Conservation (phyloP, 495 filamentous ascomycete genomes). For the Lasiosphaeria ovina region DNA sequence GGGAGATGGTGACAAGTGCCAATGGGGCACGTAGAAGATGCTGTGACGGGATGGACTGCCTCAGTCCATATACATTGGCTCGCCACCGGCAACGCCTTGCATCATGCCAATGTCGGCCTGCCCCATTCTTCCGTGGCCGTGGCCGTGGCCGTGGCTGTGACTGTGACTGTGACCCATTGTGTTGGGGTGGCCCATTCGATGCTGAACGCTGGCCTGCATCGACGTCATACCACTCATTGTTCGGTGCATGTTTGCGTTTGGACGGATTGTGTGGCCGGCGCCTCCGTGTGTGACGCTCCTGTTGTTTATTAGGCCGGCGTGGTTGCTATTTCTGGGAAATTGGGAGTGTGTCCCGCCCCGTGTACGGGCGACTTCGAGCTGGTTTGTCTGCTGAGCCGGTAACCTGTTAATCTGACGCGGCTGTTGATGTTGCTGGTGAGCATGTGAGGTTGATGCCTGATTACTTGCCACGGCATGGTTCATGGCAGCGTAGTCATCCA, state of each 20-base stretch:
- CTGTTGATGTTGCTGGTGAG: slow-evolving; percentile 15
- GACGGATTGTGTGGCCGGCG: not conserved
- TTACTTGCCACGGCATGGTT: slow-evolving; percentile 19
- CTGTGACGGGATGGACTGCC: not conserved
- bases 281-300: not conserved
- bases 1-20: too few relatives aligned
- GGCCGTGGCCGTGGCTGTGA: not conserved
- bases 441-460: not conserved
- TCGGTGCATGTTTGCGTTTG: not conserved
- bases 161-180: not conserved
- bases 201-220: not conserved
- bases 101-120: slow-evolving; percentile 29
- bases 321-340: not conserved
- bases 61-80: slow-evolving; percentile 44
- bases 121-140: not conserved
- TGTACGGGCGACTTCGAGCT: slow-evolving; percentile 1
- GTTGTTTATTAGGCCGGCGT: not conserved
- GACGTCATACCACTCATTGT: not conserved
- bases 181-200: not conserved
- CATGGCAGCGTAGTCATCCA: slow-evolving; percentile 37
- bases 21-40: not conserved
- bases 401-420: slow-evolving; percentile 13
- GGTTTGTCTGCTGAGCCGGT: slow-evolving; percentile 14
- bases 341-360: not conserved
- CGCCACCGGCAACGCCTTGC: slow-evolving; percentile 36